Conservation (phyloP, 805 yeast species). For the Vanderwaltozyma yarrowii region DNA sequence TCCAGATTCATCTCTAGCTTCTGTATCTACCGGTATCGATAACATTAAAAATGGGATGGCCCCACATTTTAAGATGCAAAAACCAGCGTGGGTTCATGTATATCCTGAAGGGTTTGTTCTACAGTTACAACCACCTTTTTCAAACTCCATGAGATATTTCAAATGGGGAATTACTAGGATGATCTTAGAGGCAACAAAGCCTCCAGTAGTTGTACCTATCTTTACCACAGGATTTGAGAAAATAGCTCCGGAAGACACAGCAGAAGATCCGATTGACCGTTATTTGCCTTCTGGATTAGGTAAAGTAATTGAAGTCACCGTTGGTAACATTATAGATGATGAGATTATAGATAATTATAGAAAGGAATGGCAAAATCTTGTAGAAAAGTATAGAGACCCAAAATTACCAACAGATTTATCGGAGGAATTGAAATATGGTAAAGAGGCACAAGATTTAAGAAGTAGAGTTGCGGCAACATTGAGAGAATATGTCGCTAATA, state of each 20-base stretch:
- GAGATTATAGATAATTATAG: constrained; percentile 49
- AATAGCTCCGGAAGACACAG: constrained; percentile 65
- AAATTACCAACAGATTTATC: constrained; percentile 48
- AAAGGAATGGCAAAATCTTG: constrained; percentile 55
- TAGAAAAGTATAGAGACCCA: constrained; percentile 43
- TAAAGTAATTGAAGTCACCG: constrained; percentile 52
- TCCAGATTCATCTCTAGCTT: constrained; percentile 49
- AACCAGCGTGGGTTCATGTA: constrained; percentile 84
- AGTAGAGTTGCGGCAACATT: constrained; percentile 59
- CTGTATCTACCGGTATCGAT: constrained; percentile 7
- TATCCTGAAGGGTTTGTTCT: constrained; percentile 94
- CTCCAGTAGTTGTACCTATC: constrained; percentile 84
- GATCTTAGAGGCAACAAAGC: constrained; percentile 67
- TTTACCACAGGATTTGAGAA: constrained; percentile 80
- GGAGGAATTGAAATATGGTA: constrained; percentile 50
- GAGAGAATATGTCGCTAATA: constrained; percentile 47
- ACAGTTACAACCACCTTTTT: constrained; percentile 68
- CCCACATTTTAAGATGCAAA: constrained; percentile 40
- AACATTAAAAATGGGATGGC: constrained; percentile 21
- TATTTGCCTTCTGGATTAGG: constrained; percentile 57
- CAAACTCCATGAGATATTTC: constrained; percentile 86
- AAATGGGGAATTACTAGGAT: constrained; percentile 91
- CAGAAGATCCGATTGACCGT: constrained; percentile 44
- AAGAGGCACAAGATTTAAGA: constrained; percentile 55
- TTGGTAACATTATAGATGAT: constrained; percentile 67